A percentile compares a stretch with the other conserved stretches of the same genome.
Conservation (phyloP, 176 grass and related monocot species). For the Bromus sterilis region DNA sequence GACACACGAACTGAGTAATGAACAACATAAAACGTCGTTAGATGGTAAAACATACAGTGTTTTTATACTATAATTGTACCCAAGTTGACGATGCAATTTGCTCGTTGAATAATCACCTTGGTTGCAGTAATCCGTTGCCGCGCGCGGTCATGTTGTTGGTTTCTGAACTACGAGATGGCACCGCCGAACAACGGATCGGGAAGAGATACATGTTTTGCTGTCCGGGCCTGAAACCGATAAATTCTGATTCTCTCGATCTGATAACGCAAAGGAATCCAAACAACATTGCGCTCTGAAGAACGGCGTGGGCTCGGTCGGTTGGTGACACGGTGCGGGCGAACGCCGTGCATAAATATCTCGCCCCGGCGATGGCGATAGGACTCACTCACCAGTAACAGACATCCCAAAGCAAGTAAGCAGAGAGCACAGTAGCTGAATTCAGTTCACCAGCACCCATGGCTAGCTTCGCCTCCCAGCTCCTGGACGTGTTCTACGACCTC, state of each 20-base stretch:
- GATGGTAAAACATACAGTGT: too few species aligned
- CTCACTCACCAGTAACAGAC: background rate
- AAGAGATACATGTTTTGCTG: background rate
- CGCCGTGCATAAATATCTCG: background rate
- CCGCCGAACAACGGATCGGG: too few species aligned
- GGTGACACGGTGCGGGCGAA: background rate
- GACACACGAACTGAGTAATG: too few species aligned
- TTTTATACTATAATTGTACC: too few species aligned
- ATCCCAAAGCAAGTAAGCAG: background rate
- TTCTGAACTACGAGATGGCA: too few species aligned
- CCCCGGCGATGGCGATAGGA: background rate
- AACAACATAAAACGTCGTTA: too few species aligned
- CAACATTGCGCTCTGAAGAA: too few species aligned
- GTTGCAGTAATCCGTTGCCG: too few species aligned
- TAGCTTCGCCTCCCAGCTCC: conserved; percentile 26
- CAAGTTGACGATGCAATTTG: too few species aligned
- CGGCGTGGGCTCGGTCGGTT: background rate
- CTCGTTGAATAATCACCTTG: too few species aligned
- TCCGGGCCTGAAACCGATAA: background rate
- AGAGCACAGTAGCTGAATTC: background rate
- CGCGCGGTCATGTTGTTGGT: too few species aligned
- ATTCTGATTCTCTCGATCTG: background rate
- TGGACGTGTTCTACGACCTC: conserved; percentile 27
- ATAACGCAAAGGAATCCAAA: background rate
- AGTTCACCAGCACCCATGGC: conserved; percentile 10